These are phyloP conservation scores for Piper betle DNA, from an alignment of 164 flowering plant genomes.

Conservation along the genomic window DNA sequence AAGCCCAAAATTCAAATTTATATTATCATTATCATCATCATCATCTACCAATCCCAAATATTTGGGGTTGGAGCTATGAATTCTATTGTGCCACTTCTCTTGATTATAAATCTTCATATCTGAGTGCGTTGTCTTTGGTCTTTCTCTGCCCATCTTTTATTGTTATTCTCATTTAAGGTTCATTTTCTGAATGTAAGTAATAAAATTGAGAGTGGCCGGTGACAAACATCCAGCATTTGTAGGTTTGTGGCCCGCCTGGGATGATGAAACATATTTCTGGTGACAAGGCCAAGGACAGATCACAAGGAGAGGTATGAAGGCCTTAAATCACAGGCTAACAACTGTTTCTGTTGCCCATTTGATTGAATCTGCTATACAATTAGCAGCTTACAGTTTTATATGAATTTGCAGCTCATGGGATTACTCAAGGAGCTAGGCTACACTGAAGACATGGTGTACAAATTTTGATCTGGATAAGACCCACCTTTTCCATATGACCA, in stretches of 20 bases:
- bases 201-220: not conserved
- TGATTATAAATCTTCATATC: not conserved
- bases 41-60: not conserved
- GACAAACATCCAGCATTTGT: not conserved
- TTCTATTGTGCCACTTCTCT: not conserved
- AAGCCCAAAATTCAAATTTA: conserved; percentile 18
- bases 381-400: not conserved
- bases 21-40: not conserved
- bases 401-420: conserved; percentile 49
- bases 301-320: conserved; percentile 77
- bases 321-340: not conserved
- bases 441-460: conserved; percentile 86
- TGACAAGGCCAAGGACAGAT: conserved; percentile 57
- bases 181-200: not conserved
- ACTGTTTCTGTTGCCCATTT: not conserved
- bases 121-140: no score
- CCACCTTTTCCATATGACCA: not conserved
- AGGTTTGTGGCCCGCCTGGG: conserved; percentile 99
- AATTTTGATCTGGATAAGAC: conserved; percentile 37
- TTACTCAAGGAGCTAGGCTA: conserved; percentile 83
- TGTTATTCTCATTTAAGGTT: no score
- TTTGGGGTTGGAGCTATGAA: not conserved
- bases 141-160: no score
- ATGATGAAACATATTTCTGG: conserved; percentile 92
- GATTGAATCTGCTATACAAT: not conserved